Conservation (phyloP, 352 stramenopile species). For the Pythium phragmiticola region DNA sequence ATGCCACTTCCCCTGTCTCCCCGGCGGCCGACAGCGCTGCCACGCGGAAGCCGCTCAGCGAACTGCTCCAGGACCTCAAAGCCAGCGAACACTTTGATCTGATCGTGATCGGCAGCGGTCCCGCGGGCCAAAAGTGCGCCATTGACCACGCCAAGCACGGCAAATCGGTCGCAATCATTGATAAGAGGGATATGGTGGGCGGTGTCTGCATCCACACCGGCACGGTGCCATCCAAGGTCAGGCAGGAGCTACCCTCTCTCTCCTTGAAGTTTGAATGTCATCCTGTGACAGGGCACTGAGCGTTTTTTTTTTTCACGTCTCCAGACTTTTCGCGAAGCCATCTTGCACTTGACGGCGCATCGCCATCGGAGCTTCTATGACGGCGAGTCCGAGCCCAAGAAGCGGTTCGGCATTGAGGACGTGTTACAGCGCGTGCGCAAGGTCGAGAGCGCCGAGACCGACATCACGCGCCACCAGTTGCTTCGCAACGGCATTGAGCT, state of each 20-base stretch:
- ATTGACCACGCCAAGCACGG: slow-evolving; percentile 88
- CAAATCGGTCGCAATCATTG: slow-evolving; percentile 81
- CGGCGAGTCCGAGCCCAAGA: slow-evolving; percentile 54
- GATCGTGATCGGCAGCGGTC: slow-evolving; percentile 88
- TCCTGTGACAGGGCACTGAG: slow-evolving; percentile 2
- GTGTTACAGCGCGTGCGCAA: slow-evolving; percentile 86
- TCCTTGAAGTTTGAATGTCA: background rate
- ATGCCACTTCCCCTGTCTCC: background rate
- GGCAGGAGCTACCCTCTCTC: background rate
- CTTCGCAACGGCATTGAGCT: slow-evolving; percentile 78
- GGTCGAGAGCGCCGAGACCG: slow-evolving; percentile 78
- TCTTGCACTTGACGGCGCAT: slow-evolving; percentile 87
- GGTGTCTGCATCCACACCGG: slow-evolving; percentile 90
- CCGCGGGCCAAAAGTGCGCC: slow-evolving; percentile 87
- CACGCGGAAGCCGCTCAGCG: slow-evolving; percentile 37
- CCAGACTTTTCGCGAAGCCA: slow-evolving; percentile 88
- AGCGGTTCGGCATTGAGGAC: slow-evolving; percentile 76
- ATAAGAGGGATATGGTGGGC: slow-evolving; percentile 88
- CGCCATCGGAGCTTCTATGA: slow-evolving; percentile 90
- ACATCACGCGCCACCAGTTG: slow-evolving; percentile 84
- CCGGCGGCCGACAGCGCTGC: slow-evolving; percentile 4
- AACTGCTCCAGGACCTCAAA: slow-evolving; percentile 78
- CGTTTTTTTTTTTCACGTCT: background rate
- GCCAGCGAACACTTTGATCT: slow-evolving; percentile 88
- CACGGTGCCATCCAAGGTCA: slow-evolving; percentile 84